Evolutionary conservation across 139 green algal genomes (phyloP), one percentile per base, ranked within the genome.

Genomic region (Eudorina sp.): DNA sequence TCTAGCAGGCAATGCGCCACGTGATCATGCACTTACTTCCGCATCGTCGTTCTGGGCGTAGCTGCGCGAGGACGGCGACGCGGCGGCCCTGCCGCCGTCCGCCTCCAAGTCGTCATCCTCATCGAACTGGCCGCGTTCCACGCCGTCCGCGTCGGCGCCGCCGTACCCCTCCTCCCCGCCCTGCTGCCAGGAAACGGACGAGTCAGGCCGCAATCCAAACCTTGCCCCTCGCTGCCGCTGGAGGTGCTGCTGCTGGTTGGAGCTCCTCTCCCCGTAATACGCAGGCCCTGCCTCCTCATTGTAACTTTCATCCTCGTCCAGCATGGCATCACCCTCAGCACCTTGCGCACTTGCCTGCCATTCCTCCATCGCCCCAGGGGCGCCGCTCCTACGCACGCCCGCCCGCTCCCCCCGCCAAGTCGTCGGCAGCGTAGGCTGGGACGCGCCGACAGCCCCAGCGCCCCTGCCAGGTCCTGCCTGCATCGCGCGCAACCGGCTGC

Each of bases 21-120:
- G n/a, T n/a, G n/a, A n/a, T n/a, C 66, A 45, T 58, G 51, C 66
- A 18, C 76, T 8, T 53, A 84, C 76, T 53, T 84, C 76, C 31
- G 38, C 51, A 16, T 72, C 51, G 51, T 84, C 76, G 34, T 70
- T 70, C 53, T 84, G 76, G 8, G 40, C 34, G 53, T 72, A 84
- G 53, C 76, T 84, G 76, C 40, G 23, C 34, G 76, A 48, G 1
- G 76, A 69, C 51, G 76, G 51, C 34, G 76, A 69, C 2, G 14
- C 73, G 8, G 11, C 31, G n/a, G 45, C 73, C 40, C 40, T 19
- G 40, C 21, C 14, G 70, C 68, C 34, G 14, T 48, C 36, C 68
- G 21, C 73, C 46, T n/a, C 27, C 46, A 27, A 3, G 31, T 11
- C n/a, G 16, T 46, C 53, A 53, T 53, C 53, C 3, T 55, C 77